phyloP scores from a whole-genome alignment of 2,329 filamentous ascomycete species.

The Neonectria hederae region DNA sequence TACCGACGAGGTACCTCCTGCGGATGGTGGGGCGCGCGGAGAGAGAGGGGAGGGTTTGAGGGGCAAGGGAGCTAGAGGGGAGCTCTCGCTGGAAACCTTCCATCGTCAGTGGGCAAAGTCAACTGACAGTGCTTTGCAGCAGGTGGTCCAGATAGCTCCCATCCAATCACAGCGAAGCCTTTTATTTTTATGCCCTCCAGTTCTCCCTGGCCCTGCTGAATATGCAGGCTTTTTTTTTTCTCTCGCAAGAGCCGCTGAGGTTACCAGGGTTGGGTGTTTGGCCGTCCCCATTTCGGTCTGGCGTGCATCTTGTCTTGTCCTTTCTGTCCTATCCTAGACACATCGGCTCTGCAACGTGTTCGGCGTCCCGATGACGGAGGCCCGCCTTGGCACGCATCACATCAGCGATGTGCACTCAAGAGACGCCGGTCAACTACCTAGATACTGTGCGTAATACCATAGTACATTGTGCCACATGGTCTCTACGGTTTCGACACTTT shows the following conservation, averaged over 20 bases:
- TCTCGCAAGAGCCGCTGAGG: slow-evolving; percentile 17
- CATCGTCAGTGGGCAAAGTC: slow-evolving; percentile 15
- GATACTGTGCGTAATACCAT: not conserved
- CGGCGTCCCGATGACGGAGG: slow-evolving; percentile 30
- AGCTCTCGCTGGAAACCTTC: slow-evolving; percentile 6
- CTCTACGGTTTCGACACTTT: not conserved
- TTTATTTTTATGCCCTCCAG: slow-evolving; percentile 20
- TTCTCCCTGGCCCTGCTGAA: slow-evolving; percentile 23
- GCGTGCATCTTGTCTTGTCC: not conserved
- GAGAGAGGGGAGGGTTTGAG: not conserved
- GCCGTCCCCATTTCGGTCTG: not conserved
- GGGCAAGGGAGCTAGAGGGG: slow-evolving; percentile 20
- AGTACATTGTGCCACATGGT: not conserved
- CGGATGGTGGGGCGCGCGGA: slow-evolving; percentile 6
- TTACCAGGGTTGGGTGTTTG: not conserved
- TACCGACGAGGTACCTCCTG: slow-evolving; percentile 1
- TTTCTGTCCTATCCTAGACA: not conserved
- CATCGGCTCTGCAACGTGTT: slow-evolving; percentile 24
- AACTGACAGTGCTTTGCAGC: slow-evolving; percentile 25
- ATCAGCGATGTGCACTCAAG: not conserved
- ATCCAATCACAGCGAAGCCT: slow-evolving; percentile 14
- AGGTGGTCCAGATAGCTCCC: slow-evolving; percentile 9
- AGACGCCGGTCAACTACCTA: not conserved
- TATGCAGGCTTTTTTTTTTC: slow-evolving; percentile 14
- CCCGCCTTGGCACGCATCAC: slow-evolving; percentile 4